phyloP scores from a whole-genome alignment of 805 yeast genomes.

The Candida hungchunana region DNA sequence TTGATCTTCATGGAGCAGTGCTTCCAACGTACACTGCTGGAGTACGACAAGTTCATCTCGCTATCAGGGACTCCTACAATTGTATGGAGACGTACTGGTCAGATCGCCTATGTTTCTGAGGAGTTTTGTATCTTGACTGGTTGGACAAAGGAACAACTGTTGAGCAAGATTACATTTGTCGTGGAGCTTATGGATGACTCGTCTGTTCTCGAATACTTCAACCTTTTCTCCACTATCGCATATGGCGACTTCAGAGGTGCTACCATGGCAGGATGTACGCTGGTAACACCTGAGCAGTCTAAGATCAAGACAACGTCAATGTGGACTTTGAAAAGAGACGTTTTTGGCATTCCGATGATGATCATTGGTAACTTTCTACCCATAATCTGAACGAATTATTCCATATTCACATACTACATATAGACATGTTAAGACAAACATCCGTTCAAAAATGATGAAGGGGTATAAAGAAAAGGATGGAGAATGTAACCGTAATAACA shows the following conservation, averaged over 20 bases:
- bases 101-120: conserved; percentile 91
- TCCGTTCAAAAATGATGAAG: no score
- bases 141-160: conserved; percentile 70
- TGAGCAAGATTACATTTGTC: conserved; percentile 66
- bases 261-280: conserved; percentile 82
- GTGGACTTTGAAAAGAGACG: conserved; percentile 93
- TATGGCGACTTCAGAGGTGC: conserved; percentile 88
- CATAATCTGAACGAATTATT: conserved; percentile 46
- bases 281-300: conserved; percentile 55
- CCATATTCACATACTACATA: not conserved
- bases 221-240: conserved; percentile 77
- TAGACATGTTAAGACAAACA: no score
- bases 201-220: conserved; percentile 83
- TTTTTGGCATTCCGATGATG: conserved; percentile 97
- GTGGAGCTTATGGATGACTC: conserved; percentile 82
- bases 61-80: conserved; percentile 91
- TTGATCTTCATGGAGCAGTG: conserved; percentile 94
- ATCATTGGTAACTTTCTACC: conserved; percentile 92
- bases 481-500: no score
- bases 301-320: conserved; percentile 72
- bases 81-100: conserved; percentile 95
- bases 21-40: conserved; percentile 85
- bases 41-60: conserved; percentile 79
- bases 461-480: no score
- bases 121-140: conserved; percentile 91